phyloP scores from a whole-genome alignment of 2,329 filamentous ascomycete genomes.

The Ophiocordyceps australis region DNA sequence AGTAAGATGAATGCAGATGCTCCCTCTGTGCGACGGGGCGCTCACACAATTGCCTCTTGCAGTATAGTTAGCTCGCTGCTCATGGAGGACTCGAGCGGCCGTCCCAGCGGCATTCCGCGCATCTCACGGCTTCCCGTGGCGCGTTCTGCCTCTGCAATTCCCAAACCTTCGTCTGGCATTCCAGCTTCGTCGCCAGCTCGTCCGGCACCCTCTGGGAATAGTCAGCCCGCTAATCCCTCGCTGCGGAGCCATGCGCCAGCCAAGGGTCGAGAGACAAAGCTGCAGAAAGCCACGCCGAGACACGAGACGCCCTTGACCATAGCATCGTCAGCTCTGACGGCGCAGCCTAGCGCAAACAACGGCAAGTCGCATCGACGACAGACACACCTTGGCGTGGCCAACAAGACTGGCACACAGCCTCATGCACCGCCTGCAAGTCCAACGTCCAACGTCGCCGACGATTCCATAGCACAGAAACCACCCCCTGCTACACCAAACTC shows the following conservation, averaged over 20 bases:
- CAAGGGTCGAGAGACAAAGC: no score
- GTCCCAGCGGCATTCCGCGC: constrained; percentile 16
- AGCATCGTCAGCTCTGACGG: constrained; percentile 5
- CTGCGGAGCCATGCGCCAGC: no score
- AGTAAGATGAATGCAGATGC: no score
- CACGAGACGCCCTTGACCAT: constrained; percentile 14
- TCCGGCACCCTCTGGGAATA: constrained; percentile 9
- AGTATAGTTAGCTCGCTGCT: neutral
- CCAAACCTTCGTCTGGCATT: constrained; percentile 5
- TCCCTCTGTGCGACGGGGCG: no score
- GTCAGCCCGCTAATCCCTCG: constrained; percentile 7
- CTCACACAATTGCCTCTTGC: neutral
- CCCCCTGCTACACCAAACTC: constrained; percentile 6
- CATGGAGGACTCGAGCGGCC: constrained; percentile 17
- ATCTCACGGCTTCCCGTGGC: constrained; percentile 19
- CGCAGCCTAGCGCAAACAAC: constrained; percentile 3
- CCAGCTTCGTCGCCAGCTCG: constrained; percentile 11
- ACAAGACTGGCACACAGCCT: no score
- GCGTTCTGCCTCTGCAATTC: constrained; percentile 8
- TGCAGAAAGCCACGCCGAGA: constrained; percentile 20
- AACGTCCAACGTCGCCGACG: no score
- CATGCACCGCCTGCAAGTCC: no score
- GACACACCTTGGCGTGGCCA: constrained; percentile 3
- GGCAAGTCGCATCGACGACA: constrained; percentile 6
- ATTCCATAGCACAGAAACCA: no score